Conservation (phyloP, 805 yeast species). For the Barnettozyma wickerhamii region DNA sequence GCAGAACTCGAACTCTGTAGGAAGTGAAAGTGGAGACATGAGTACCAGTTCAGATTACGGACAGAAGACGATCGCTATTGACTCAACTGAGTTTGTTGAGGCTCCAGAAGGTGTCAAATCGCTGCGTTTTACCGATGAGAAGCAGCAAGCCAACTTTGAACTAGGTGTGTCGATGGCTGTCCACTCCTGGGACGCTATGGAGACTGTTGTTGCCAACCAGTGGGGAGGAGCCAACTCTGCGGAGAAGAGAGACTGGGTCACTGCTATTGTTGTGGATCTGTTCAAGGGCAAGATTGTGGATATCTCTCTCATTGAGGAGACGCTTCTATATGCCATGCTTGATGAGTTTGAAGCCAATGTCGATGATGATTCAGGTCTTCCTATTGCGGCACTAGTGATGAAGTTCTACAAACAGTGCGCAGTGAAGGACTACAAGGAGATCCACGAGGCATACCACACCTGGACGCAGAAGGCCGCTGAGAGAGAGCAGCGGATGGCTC, state of each 20-base stretch:
- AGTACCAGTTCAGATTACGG: not conserved
- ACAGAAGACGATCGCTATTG: constrained; percentile 21
- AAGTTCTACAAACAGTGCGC: constrained; percentile 63
- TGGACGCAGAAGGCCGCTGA: constrained; percentile 54
- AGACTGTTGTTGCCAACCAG: constrained; percentile 80
- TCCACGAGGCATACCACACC: constrained; percentile 54
- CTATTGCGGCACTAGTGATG: constrained; percentile 63
- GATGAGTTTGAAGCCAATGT: constrained; percentile 90
- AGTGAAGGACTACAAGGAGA: constrained; percentile 43
- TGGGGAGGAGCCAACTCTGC: constrained; percentile 96
- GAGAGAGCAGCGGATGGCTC: constrained; percentile 25
- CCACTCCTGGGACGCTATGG: constrained; percentile 85
- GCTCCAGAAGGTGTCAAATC: constrained; percentile 37
- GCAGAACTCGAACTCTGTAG: not conserved
- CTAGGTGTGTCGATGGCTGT: constrained; percentile 89
- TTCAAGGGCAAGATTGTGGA: constrained; percentile 70
- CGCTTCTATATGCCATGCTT: constrained; percentile 82
- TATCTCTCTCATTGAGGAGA: constrained; percentile 74
- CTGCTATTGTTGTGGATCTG: constrained; percentile 74
- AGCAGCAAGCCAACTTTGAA: constrained; percentile 82
- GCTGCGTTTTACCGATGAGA: constrained; percentile 48
- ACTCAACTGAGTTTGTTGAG: constrained; percentile 49
- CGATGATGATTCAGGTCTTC: constrained; percentile 84
- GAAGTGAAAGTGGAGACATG: not conserved
- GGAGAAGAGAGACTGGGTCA: constrained; percentile 94